Percentiles rank a stretch among this genome's conserved stretches.
These are phyloP conservation scores for Emericellopsis cladophorae DNA, from an alignment of 2,329 filamentous ascomycete genomes.

Conservation along the genomic window DNA sequence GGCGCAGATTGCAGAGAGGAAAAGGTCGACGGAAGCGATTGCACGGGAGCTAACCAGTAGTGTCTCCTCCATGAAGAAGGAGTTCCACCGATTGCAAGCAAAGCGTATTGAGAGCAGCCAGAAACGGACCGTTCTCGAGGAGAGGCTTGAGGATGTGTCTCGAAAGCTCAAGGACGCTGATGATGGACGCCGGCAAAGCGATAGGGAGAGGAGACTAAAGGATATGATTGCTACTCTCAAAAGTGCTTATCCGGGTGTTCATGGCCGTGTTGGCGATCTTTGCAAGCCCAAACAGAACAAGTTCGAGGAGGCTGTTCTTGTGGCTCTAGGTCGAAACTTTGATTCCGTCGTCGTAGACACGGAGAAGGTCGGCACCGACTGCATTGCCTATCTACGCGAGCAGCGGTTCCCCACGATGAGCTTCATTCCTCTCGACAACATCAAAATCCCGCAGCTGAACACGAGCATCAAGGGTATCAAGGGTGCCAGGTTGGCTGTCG, in stretches of 20 bases:
- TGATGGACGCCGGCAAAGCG: conserved; percentile 72
- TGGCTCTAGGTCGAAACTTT: conserved; percentile 83
- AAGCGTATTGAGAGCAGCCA: conserved; percentile 72
- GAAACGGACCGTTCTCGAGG: conserved; percentile 76
- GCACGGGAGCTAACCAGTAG: conserved; percentile 60
- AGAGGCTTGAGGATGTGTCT: conserved; percentile 74
- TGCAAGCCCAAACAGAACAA: conserved; percentile 97
- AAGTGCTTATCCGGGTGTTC: conserved; percentile 82
- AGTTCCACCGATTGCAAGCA: conserved; percentile 74
- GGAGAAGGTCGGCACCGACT: conserved; percentile 86
- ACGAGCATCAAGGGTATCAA: conserved; percentile 82
- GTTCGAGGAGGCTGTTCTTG: conserved; percentile 84
- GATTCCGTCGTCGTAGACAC: conserved; percentile 92
- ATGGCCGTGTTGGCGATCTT: conserved; percentile 78
- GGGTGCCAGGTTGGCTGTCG: conserved; percentile 79
- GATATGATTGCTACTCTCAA: conserved; percentile 80
- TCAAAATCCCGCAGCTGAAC: conserved; percentile 86
- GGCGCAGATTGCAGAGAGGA: conserved; percentile 54
- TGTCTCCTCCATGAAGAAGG: conserved; percentile 82
- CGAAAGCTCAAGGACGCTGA: conserved; percentile 76
- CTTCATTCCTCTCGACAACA: conserved; percentile 93
- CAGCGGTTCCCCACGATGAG: conserved; percentile 79
- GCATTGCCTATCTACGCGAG: conserved; percentile 87
- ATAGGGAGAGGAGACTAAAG: conserved; percentile 65
- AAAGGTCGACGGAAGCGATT: conserved; percentile 44